These are phyloP conservation scores for Lagerstroemia fauriei DNA, from an alignment of 441 rosid genomes.

Conservation along the genomic window DNA sequence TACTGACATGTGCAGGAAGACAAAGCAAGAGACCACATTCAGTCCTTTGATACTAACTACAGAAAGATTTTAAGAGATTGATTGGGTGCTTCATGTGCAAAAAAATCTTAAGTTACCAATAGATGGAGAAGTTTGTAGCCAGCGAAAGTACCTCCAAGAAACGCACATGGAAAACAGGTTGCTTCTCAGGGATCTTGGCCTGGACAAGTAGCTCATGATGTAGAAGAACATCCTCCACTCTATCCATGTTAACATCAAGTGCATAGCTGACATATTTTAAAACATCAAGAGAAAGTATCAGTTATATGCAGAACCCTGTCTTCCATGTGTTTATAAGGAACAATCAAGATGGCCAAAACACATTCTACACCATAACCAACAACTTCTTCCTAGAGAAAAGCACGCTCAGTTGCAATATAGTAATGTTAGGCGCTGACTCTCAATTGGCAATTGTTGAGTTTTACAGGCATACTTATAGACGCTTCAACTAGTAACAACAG, in stretches of 20 bases:
- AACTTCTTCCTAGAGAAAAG: background rate
- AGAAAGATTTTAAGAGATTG: background rate
- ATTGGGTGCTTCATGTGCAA: background rate
- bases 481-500: background rate
- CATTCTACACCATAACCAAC: background rate
- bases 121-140: background rate
- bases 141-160: constrained; percentile 54
- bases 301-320: background rate
- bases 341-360: background rate
- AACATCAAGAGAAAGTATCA: background rate
- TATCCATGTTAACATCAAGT: constrained; percentile 69
- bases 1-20: background rate
- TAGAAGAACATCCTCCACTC: constrained; percentile 62
- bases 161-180: constrained; percentile 64
- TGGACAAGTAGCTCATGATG: constrained; percentile 55
- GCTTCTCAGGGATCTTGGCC: constrained; percentile 64
- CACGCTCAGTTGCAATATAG: background rate
- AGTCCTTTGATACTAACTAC: background rate
- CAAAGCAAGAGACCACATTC: background rate
- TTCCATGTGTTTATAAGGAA: no score
- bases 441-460: background rate
- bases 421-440: background rate
- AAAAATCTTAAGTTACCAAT: background rate
- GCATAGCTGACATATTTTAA: constrained; percentile 46
- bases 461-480: background rate